Base-by-base conservation (phyloP, 345 rosid species). In the Populus euphratica region DNA sequence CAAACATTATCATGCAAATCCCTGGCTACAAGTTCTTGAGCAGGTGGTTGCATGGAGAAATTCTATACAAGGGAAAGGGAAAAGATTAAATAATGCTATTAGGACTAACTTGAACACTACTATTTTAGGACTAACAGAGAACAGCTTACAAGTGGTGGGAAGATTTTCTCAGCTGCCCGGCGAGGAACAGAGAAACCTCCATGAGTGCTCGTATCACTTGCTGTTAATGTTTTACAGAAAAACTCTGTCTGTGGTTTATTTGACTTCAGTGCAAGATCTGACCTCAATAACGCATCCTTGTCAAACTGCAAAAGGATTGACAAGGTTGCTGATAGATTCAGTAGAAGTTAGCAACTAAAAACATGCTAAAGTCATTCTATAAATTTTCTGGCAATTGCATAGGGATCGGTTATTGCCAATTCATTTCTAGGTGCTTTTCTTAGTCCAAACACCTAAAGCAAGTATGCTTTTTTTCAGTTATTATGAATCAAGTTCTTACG, bases 121-220 rank as follows among this genome's bases (percentile, higher is more conserved):
- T 23, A 6, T 66, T 18, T 21, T 33, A 17, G 64, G 2, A 31
- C 13, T 67, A 27, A 56, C 20, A 27, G 17, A n/a, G 73, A 12
- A 66, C 21, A 68, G 69, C 85, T 81, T 75, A 96, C 99, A 80
- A 96, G 92, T 82, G 92, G 77, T 62, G 99, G 99, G 81, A 96
- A 96, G 63, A 91, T 92, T 79, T 93, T 93, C 81, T 96, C 99
- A 47, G 98, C 99, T 25, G 99, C 97, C 69, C 97, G 90, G 3
- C 97, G 95, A 13, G 98, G 99, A 68, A 96, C 99, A 75, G 97
- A 91, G 83, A 96, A 96, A 75, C 98, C 98, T 80, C 99, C 99
- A 81, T 96, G 98, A 75, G 99, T 93, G 86, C 98, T 96, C 1
- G 98, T 96, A 78, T 96, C 99, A 83, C 99, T 96, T 35, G 98